Base-by-base conservation (phyloP, 495 filamentous ascomycete genomes). In the Penicillium paradoxum region DNA sequence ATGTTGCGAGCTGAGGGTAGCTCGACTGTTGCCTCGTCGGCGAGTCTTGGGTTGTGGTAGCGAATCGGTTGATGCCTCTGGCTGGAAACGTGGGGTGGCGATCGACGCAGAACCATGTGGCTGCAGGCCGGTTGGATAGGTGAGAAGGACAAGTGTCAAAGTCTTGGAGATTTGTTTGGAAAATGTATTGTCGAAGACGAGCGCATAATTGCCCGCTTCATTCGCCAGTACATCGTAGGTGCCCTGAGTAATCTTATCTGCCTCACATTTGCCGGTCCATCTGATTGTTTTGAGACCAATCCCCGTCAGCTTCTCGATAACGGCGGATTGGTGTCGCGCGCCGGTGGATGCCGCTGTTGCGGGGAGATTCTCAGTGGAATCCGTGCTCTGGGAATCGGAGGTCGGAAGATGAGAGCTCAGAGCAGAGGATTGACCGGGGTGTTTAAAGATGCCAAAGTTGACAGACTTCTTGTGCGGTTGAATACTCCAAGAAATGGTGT, bases 111-210 rank as follows among this genome's bases (percentile, higher is more conserved):
- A 63, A 15, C 33, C 54, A 51, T 90, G 89, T 0, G 95, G 93
- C 18, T 90, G 86, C 13, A 84, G 75, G 55, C 84, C 84, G 32
- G 89, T 90, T 29, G 92, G 90, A 59, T 97, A 96, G 13, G 90
- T 97, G 57, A 97, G 79, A 38, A 97, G 81, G 17, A 97, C 92
- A 56, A 97, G 88, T 17, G 92, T 97, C 11, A 88, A 89, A 34
- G 87, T 95, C 72, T 98, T 98, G 45, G 91, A 90, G 36, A 90
- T 83, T 64, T 91, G 87, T 73, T 96, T 97, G 44, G 91, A 95
- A 67, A 97, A 97, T 29, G 95, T 98, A 65, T 98, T 98, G 79
- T 98, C 93, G 65, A 98, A 96, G 22, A 97, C 89, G 49, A 98
- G 77, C 27, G 90, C 93, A 69, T 95, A 98, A 83, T 96, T 97